Percentiles rank a stretch among this genome's conserved stretches.
Evolutionary conservation across 1,284 basidiomycete genomes (phyloP).

Genomic region (Apiotrichum veenhuisii): DNA sequence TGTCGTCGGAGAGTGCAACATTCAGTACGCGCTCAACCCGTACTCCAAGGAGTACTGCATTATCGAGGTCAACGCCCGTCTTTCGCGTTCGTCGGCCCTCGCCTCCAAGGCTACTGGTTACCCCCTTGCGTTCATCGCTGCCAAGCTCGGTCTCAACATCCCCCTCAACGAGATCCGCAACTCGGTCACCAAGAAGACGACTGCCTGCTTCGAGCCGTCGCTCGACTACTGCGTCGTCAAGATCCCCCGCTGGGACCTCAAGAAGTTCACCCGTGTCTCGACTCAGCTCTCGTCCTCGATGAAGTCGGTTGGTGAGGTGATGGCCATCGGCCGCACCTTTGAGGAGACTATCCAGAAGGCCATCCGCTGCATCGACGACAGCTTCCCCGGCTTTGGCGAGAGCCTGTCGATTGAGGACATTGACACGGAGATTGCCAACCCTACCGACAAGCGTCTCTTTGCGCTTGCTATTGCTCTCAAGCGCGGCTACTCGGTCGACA

Average conservation of each 20-base stretch:
- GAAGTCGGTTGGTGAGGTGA: constrained; percentile 99
- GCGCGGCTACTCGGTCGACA: constrained; percentile 89
- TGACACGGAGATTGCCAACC: constrained; percentile 65
- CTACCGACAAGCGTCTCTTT: constrained; percentile 84
- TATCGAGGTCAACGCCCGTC: constrained; percentile 99
- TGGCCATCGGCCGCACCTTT: constrained; percentile 97
- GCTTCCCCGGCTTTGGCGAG: constrained; percentile 83
- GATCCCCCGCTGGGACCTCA: constrained; percentile 97
- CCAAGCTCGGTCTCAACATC: constrained; percentile 93
- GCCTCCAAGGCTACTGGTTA: constrained; percentile 99
- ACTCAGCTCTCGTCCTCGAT: constrained; percentile 84
- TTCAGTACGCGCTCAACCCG: constrained; percentile 97
- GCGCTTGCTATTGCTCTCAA: constrained; percentile 94
- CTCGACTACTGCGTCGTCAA: constrained; percentile 98
- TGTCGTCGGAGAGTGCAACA: constrained; percentile 95
- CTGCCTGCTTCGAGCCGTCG: constrained; percentile 96
- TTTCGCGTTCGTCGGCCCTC: constrained; percentile 94
- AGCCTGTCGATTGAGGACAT: constrained; percentile 68
- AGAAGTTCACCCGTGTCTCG: constrained; percentile 93
- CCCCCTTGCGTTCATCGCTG: constrained; percentile 96
- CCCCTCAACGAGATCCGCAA: constrained; percentile 98
- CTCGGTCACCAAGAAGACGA: constrained; percentile 91
- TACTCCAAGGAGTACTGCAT: constrained; percentile 95
- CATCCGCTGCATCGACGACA: constrained; percentile 91
- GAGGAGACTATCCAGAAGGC: constrained; percentile 99